Base-by-base conservation (phyloP, 192 early-diverging fungal species). In the Coemansia aciculifera region DNA sequence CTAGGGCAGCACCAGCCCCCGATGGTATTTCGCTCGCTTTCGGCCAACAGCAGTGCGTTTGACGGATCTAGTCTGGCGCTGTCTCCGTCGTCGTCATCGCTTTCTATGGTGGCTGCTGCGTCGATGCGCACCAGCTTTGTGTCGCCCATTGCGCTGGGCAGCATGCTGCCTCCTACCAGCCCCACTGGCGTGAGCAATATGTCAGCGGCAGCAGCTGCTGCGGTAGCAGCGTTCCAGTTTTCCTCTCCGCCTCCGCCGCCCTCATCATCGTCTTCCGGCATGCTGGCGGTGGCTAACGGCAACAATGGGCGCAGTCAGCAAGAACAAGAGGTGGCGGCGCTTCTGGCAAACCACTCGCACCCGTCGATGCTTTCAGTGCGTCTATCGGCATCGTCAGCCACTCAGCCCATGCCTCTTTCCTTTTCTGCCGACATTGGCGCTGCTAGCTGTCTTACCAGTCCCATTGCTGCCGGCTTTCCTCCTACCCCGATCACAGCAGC, bases 211-310 rank as follows among this genome's bases (percentile, higher is more conserved):
- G 51, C 61, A 10, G 59, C 61, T 17, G 76, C 76, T 10, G 71
- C 77, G 5, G 77, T 73, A n/a, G 77, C 77, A 4, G 77, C 72
- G 1, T 74, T 79, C 39, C 77, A 74, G 43, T 74, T 79, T 46
- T 79, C 77, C 12, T 69, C 75, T 15, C 42, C 65, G 2, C 57
- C 39, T 0, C 57, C 72, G 11, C 64, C 51, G 3, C 21, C 23
- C 2, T 36, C 23, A n/a, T 24, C 38, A 3, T 43, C 38, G 44
- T 46, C 39, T 23, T 48, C 46, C 8, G 19, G 46, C 19, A 48
- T 48, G 24, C 51, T 54, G n/a, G 46, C 21, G 2, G 46, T n/a
- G 27, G 11, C 51, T 54, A 31, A n/a, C 54, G 1, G 31, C 54
- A 57, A 57, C 54, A 57, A 57, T 57, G 54, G 15, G 29, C 13